Evolutionary conservation across 129 eudicot species (phyloP), one percentile per base, ranked within the genome.

Genomic region (Helianthus tuberosus): DNA sequence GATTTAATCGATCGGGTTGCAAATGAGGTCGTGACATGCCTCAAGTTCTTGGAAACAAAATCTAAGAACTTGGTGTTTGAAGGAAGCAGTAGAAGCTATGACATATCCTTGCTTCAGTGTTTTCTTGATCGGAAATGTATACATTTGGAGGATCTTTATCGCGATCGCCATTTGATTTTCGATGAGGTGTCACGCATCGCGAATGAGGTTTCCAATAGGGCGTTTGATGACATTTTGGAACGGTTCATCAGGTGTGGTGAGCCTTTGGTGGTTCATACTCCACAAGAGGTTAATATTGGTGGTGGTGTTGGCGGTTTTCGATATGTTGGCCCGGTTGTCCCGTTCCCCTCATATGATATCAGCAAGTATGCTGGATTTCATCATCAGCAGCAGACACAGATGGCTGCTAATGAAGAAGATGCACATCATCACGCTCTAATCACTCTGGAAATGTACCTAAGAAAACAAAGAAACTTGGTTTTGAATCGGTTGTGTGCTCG

Each of bases 221-320:
- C 88, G 2, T 83, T 86, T 68, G 61, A 46, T 0, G 91, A 86
- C 71, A 83, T 86, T 8, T 14, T 80, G 14, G 53, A 64, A 11
- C 13, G 49, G 10, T 44, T 11, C n/a, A 38, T 54, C n/a, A 43
- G 46, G 53, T 47, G 72, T 60, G 53, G 23, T 6, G 76, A 57
- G 43, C 39, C 65, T 64, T 43, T 71, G 8, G 72, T 62, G 63
- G 1, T 78, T 13, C 72, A 57, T 55, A 29, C 80, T 2, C 55
- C 73, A 0, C 25, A 15, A 7, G 61, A 69, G 74, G 48, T n/a
- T n/a, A 69, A 53, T 32, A 46, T n/a, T 32, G 43, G 62, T 36
- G 59, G 59, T 16, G 54, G 50, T 66, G 64, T 69, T 50, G 61
- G 73, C n/a, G 61, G 61, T 1, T 50, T 68, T n/a, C 59, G 47